Conservation (phyloP, 495 filamentous ascomycete species). For the Daldinia caldariorum region DNA sequence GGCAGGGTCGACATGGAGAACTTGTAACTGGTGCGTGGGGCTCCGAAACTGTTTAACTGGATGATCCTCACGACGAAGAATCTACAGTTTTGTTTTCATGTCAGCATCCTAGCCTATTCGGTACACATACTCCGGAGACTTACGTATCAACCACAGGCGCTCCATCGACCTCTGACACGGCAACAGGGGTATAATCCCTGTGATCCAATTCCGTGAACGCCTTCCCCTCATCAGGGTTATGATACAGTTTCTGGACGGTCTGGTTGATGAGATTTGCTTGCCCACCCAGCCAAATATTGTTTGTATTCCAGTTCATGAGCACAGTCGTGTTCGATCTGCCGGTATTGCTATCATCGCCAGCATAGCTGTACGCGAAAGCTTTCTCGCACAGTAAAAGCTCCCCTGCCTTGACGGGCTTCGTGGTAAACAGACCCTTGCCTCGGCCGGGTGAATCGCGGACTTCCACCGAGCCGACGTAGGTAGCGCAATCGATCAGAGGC, state of each 20-base stretch:
- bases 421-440: constrained; percentile 62
- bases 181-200: constrained; percentile 49
- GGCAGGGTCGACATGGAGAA: constrained; percentile 1
- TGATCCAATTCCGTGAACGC: constrained; percentile 55
- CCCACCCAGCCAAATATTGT: constrained; percentile 44
- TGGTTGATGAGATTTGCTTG: constrained; percentile 53
- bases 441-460: constrained; percentile 35
- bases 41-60: constrained; percentile 56
- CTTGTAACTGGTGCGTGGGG: constrained; percentile 46
- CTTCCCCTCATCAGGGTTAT: constrained; percentile 53
- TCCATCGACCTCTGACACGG: constrained; percentile 51
- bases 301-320: constrained; percentile 50
- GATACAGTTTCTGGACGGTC: constrained; percentile 57
- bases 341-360: constrained; percentile 4
- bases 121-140: constrained; percentile 12
- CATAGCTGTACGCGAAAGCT: constrained; percentile 56
- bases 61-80: constrained; percentile 57
- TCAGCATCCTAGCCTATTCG: constrained; percentile 13
- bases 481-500: constrained; percentile 58
- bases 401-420: constrained; percentile 58
- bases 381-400: constrained; percentile 67
- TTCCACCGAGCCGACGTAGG: constrained; percentile 50
- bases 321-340: constrained; percentile 34
- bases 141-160: constrained; percentile 62
- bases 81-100: constrained; percentile 9